Conservation (phyloP, 2,329 filamentous ascomycete species). For the Amauroascus verrucosus region DNA sequence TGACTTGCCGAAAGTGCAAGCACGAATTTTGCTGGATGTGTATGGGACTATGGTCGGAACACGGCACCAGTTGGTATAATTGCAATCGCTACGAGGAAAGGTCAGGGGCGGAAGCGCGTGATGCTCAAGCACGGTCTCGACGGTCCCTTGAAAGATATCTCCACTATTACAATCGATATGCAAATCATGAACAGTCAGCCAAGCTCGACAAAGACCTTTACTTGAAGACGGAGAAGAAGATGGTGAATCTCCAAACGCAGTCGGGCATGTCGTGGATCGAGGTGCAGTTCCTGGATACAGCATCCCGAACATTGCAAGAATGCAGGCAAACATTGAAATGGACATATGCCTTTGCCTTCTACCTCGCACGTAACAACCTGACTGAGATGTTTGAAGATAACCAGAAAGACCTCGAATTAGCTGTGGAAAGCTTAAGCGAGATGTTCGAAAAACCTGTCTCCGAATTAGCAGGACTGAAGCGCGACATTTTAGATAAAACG, state of each 20-base stretch:
- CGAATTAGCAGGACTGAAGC: constrained; percentile 76
- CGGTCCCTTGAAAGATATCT: constrained; percentile 91
- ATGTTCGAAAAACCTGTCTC: constrained; percentile 98
- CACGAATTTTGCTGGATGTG: constrained; percentile 99
- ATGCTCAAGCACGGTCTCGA: constrained; percentile 82
- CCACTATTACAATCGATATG: constrained; percentile 98
- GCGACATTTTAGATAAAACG: constrained; percentile 98
- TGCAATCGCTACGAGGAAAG: constrained; percentile 97
- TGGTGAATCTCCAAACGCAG: constrained; percentile 86
- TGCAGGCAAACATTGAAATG: constrained; percentile 98
- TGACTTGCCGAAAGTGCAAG: constrained; percentile 93
- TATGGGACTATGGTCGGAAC: constrained; percentile 97
- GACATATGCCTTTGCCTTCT: constrained; percentile 98
- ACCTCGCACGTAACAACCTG: constrained; percentile 87
- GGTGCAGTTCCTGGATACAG: constrained; percentile 89
- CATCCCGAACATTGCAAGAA: constrained; percentile 84
- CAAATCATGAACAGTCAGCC: constrained; percentile 96
- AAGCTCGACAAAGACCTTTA: constrained; percentile 95
- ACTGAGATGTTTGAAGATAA: constrained; percentile 98
- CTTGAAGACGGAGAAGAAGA: constrained; percentile 96
- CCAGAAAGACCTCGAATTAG: constrained; percentile 94
- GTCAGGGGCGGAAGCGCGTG: constrained; percentile 78
- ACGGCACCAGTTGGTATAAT: constrained; percentile 99
- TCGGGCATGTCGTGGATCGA: constrained; percentile 99
- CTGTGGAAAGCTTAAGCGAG: constrained; percentile 90